Evolutionary conservation across 176 grass and related monocot species (phyloP).

Genomic region (Alopecurus myosuroides): DNA sequence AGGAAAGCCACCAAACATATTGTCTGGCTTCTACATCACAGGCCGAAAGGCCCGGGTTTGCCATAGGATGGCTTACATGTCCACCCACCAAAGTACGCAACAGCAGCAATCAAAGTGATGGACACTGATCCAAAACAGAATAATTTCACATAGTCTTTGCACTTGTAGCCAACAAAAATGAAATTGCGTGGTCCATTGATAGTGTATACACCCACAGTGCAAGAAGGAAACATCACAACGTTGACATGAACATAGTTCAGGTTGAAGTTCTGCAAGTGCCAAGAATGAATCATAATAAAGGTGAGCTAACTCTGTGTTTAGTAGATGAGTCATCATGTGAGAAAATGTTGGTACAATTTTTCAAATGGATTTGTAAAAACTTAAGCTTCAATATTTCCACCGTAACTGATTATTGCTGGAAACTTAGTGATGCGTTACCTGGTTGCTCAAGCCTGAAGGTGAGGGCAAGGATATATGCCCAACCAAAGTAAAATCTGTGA

Average conservation of each 20-base stretch:
- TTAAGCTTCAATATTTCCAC: background rate
- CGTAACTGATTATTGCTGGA: background rate
- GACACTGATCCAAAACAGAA: background rate
- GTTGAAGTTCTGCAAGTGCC: background rate
- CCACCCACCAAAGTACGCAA: background rate
- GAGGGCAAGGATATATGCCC: background rate
- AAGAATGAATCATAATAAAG: background rate
- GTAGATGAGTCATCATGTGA: background rate
- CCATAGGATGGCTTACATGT: background rate
- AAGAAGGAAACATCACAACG: background rate
- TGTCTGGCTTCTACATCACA: background rate
- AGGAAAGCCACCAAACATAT: background rate
- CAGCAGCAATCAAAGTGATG: background rate
- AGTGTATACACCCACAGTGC: background rate
- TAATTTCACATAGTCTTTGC: background rate
- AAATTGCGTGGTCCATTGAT: background rate
- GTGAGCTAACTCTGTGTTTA: background rate
- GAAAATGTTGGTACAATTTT: background rate
- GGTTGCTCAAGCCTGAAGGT: background rate
- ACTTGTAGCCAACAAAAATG: background rate
- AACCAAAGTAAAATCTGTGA: background rate
- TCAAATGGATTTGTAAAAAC: background rate
- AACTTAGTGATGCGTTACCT: background rate
- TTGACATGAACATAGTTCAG: background rate
- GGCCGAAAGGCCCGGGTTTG: background rate